Percentiles rank a stretch among this genome's conserved stretches.
Evolutionary conservation across 129 eudicot species (phyloP).

Genomic region (Flaveria linearis): DNA sequence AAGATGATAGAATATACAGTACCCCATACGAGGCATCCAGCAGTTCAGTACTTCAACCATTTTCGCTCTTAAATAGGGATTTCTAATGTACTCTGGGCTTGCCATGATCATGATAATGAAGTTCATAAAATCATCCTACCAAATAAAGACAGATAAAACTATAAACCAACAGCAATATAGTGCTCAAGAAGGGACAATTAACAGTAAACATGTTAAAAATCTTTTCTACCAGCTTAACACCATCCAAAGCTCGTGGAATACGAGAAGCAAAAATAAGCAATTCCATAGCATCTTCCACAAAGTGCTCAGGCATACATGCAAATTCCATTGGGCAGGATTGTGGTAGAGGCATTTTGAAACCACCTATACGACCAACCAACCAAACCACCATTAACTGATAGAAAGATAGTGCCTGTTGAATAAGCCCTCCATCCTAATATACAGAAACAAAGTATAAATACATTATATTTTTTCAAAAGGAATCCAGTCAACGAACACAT

Average conservation of each 20-base stretch:
- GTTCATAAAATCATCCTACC: constrained; percentile 96
- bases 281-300: constrained; percentile 95
- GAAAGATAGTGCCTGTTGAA: constrained; percentile 78
- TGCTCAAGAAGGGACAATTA: not conserved
- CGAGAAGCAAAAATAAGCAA: constrained; percentile 93
- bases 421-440: constrained; percentile 75
- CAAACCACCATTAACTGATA: constrained; percentile 93
- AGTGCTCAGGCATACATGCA: constrained; percentile 96
- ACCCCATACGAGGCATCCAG: constrained; percentile 99
- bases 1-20: not conserved
- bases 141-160: constrained; percentile 6
- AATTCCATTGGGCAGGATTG: constrained; percentile 77
- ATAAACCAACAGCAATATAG: not conserved
- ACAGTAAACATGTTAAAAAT: not conserved
- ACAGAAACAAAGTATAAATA: not conserved
- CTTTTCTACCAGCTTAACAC: constrained; percentile 66
- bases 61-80: constrained; percentile 92
- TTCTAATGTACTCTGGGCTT: constrained; percentile 90
- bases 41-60: constrained; percentile 98
- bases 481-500: not conserved
- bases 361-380: constrained; percentile 80
- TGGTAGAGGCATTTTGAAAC: constrained; percentile 91
- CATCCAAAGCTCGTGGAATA: constrained; percentile 90
- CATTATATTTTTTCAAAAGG: constrained; percentile 14
- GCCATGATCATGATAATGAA: constrained; percentile 99